Evolutionary conservation across 2,329 filamentous ascomycete genomes (phyloP).

Genomic region (Colletotrichum tanaceti): DNA sequence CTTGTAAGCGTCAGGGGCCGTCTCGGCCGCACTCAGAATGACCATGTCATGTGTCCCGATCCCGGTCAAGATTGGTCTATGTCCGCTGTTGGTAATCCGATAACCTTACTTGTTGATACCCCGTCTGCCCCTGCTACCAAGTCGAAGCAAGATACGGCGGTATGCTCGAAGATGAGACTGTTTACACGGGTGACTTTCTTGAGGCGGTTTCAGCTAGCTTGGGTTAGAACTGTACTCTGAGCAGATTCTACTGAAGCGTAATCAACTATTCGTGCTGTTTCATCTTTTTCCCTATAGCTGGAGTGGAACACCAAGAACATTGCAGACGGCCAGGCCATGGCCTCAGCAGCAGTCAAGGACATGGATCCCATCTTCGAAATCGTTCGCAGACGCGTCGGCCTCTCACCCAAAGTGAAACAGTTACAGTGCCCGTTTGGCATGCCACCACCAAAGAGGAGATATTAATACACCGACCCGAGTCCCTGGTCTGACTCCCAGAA

Average conservation of each 20-base stretch:
- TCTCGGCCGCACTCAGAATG: conserved; percentile 54
- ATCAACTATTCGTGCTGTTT: background rate
- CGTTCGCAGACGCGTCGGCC: background rate
- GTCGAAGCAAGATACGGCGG: conserved; percentile 52
- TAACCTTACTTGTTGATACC: conserved; percentile 53
- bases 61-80: conserved; percentile 59
- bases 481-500: no score
- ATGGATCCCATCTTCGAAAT: background rate
- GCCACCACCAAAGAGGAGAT: background rate
- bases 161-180: conserved; percentile 54
- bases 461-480: no score
- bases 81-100: conserved; percentile 50
- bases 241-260: background rate
- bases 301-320: conserved; percentile 20
- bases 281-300: conserved; percentile 11
- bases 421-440: conserved; percentile 5
- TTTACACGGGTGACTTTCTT: conserved; percentile 50
- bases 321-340: background rate
- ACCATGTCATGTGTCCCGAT: conserved; percentile 57
- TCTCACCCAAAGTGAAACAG: background rate
- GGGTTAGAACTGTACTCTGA: conserved; percentile 8
- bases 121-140: conserved; percentile 53
- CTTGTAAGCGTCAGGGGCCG: conserved; percentile 56
- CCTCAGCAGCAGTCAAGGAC: background rate
- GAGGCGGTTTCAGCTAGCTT: conserved; percentile 48